Percentiles rank a stretch among this genome's conserved stretches.
Evolutionary conservation across 495 filamentous ascomycete species (phyloP).

Genomic region (Endocarpon pusillum): DNA sequence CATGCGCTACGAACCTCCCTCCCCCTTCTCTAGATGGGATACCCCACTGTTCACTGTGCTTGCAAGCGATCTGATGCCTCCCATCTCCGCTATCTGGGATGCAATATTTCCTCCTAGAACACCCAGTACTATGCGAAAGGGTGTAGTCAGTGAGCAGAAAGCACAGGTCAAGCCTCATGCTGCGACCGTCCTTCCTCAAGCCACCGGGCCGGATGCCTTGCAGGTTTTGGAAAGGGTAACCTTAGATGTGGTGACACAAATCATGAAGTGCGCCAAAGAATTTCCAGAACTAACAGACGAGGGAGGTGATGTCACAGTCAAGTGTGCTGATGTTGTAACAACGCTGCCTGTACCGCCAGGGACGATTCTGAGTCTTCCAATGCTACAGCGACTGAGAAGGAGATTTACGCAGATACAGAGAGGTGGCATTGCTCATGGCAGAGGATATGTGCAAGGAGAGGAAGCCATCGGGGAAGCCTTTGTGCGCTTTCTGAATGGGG

Average conservation of each 20-base stretch:
- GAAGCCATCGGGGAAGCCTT: constrained; percentile 29
- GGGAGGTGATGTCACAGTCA: constrained; percentile 29
- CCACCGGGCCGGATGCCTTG: constrained; percentile 59
- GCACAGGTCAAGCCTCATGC: constrained; percentile 55
- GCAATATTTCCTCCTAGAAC: constrained; percentile 32
- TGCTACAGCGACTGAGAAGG: constrained; percentile 65
- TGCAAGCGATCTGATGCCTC: constrained; percentile 55
- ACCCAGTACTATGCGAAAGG: constrained; percentile 14
- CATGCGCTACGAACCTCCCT: constrained; percentile 91
- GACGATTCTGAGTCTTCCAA: constrained; percentile 46
- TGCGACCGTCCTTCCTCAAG: constrained; percentile 54
- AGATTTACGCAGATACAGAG: constrained; percentile 75
- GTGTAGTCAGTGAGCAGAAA: constrained; percentile 34
- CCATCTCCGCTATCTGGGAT: constrained; percentile 61
- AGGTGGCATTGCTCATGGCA: constrained; percentile 17
- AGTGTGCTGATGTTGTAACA: constrained; percentile 21
- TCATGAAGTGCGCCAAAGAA: constrained; percentile 51
- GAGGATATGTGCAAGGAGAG: constrained; percentile 10
- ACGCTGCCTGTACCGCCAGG: constrained; percentile 35
- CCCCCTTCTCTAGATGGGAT: constrained; percentile 89
- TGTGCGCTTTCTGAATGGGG: constrained; percentile 30
- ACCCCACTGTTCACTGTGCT: constrained; percentile 82
- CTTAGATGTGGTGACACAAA: constrained; percentile 59
- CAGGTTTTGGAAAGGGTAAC: constrained; percentile 75
- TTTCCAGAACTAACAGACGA: constrained; percentile 38